Base-by-base conservation (phyloP, 495 filamentous ascomycete genomes). In the Penicillium paradoxum region DNA sequence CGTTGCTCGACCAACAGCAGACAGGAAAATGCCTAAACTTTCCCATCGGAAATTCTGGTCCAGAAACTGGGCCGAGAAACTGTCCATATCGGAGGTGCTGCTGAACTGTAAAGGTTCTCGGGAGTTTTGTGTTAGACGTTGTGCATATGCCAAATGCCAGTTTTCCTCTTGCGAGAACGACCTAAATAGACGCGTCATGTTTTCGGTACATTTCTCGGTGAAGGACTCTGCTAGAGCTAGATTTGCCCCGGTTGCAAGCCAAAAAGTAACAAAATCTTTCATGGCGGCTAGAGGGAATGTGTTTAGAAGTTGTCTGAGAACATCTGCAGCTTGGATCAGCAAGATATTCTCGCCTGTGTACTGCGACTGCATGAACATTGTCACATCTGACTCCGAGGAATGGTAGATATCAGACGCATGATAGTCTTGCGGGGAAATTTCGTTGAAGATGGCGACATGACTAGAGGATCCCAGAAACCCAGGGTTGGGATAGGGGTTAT, bases 401-500 rank as follows among this genome's bases (percentile, higher is more conserved):
- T 39, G 30, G 11, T 52, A 55, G 19, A 24, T 37, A 32, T 36
- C 27, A 2, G 52, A 33, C 6, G 34, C 39, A 33, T 50, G 50
- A 30, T 62, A 58, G 10, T 53, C 54, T 38, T 67, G 60, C 1
- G 60, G 51, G 4, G 60, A 57, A 30, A 76, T 66, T 49, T 76
- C 67, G n/a, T 69, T 66, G 43, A 74, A 71, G 29, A 76, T 72
- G 11, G 70, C 65, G 14, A 60, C 64, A 62, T 74, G 70, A 41
- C 71, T 74, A 4, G 71, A 73, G 14, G 64, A 68, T 10, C 72
- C 73, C 25, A 74, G 51, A 55, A 66, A 74, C 8, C 73, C 73
- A 2, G 73, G 73, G 40, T 76, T 76, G 1, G 72, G 73, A 52
- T 74, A 73, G 18, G 60, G 62, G 41, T 65, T 68, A 29, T 56